Conservation (phyloP, 1,284 basidiomycete species). For the Leccinum olivaceoglutinosum region DNA sequence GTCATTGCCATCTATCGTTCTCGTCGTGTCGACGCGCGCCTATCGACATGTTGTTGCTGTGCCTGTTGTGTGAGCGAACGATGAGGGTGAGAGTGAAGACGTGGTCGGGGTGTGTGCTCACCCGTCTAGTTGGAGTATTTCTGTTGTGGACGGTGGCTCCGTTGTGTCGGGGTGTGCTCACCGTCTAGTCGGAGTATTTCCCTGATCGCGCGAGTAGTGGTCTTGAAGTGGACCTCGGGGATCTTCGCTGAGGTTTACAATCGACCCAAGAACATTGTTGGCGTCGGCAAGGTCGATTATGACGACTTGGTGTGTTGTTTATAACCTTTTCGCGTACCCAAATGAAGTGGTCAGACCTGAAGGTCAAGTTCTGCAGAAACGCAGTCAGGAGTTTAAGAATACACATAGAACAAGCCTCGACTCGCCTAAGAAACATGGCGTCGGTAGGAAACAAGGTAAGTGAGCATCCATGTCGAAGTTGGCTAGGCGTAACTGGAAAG, state of each 20-base stretch:
- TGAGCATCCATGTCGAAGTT: conserved; percentile 31
- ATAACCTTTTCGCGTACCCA: conserved; percentile 85
- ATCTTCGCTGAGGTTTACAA: conserved; percentile 96
- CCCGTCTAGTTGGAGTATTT: no score
- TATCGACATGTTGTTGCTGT: no score
- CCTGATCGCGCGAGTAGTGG: no score
- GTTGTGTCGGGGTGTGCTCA: no score
- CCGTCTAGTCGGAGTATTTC: no score
- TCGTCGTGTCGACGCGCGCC: no score
- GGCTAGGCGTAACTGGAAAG: conserved; percentile 76
- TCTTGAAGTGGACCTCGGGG: conserved; percentile 97
- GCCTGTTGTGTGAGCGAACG: no score
- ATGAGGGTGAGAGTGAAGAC: no score
- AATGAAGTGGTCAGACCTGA: conserved; percentile 97
- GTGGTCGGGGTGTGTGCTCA: no score
- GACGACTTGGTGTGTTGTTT: conserved; percentile 90
- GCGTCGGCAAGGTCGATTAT: conserved; percentile 94
- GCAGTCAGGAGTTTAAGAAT: conserved; percentile 9
- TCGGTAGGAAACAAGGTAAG: conserved; percentile 16
- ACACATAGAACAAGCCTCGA: background rate
- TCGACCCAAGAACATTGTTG: conserved; percentile 94
- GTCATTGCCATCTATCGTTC: no score
- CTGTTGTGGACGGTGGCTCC: no score
- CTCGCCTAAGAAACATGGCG: conserved; percentile 17
- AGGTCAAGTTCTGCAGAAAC: conserved; percentile 66